Base-by-base conservation (phyloP, 2,329 filamentous ascomycete species). In the Phialophora tarda region DNA sequence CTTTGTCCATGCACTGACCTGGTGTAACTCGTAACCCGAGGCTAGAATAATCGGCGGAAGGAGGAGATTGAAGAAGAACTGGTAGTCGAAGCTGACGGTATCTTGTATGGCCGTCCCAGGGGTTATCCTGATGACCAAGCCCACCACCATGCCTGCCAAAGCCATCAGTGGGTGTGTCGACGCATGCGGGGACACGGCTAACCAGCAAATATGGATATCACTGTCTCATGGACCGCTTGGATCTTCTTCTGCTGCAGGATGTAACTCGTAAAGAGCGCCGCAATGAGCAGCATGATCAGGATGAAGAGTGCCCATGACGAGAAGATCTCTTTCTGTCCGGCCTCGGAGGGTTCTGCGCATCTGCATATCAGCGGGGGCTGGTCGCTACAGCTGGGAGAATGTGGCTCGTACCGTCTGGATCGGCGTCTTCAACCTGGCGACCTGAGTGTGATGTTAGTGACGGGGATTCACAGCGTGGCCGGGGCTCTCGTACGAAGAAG, bases 51-150 rank as follows among this genome's bases (percentile, higher is more conserved):
- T 99, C 64, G 95, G 95, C 44, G 95, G 95, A n/a, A 99, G 90
- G 12, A 99, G 87, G 54, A 99, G 87, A 79, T 99, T 99, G 85
- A 99, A 99, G 84, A 99, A 99, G 83, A 98, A 97, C 77, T 98
- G 93, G 78, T 97, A 97, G 82, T 98, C 91, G 83, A 99, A 99
- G 79, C 90, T 96, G 75, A 99, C 93, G 71, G 92, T 89, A 76
- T 91, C 91, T 78, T 93, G 90, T 74, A 99, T 93, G 69, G 90
- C 92, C 69, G 92, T 89, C 71, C 90, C 89, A 60, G 90, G 89
- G 51, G 88, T 91, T 69, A 97, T 82, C 75, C 95, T 88, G 65
- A 99, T 88, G 66, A 96, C 86, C 73, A 99, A 83, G 5, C 95
- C 95, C 67, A 99, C 92, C 65, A 93, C 90, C 95, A 98, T 98